phyloP scores from a whole-genome alignment of 2,329 filamentous ascomycete genomes.

The Sclerotinia sclerotiorum region DNA sequence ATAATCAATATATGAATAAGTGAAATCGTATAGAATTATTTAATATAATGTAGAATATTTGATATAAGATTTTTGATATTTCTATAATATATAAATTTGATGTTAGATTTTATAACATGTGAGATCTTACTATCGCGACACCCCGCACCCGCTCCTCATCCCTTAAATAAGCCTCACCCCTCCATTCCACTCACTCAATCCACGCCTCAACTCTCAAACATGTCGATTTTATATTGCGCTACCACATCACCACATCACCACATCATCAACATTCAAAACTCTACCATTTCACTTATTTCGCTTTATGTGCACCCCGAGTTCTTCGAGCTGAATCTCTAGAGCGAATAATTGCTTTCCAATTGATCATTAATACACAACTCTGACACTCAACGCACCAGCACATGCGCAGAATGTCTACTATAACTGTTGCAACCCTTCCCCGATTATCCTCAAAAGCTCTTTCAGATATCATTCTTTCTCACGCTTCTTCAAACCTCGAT shows the following conservation, averaged over 20 bases:
- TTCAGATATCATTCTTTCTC: constrained; percentile 36
- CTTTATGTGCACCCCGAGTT: background rate
- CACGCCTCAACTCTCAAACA: too few relatives aligned
- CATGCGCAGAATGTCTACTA: constrained; percentile 31
- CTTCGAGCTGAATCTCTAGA: background rate
- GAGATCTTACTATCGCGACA: too few relatives aligned
- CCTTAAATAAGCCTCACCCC: background rate
- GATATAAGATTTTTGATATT: background rate
- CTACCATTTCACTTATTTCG: background rate
- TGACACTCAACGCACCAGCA: background rate
- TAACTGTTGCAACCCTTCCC: constrained; percentile 35
- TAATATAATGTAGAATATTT: background rate
- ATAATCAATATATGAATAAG: too few relatives aligned
- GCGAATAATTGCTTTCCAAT: background rate
- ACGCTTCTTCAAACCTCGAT: constrained; percentile 34
- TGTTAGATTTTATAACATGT: background rate
- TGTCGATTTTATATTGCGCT: background rate
- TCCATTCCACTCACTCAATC: background rate
- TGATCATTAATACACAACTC: background rate
- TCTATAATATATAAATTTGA: background rate
- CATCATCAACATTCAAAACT: background rate
- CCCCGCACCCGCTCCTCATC: background rate
- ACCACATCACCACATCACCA: background rate
- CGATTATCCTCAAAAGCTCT: constrained; percentile 38
- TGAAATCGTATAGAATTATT: background rate